Conservation (phyloP, 306 rosid species). For the Cotoneaster glaucophyllus region DNA sequence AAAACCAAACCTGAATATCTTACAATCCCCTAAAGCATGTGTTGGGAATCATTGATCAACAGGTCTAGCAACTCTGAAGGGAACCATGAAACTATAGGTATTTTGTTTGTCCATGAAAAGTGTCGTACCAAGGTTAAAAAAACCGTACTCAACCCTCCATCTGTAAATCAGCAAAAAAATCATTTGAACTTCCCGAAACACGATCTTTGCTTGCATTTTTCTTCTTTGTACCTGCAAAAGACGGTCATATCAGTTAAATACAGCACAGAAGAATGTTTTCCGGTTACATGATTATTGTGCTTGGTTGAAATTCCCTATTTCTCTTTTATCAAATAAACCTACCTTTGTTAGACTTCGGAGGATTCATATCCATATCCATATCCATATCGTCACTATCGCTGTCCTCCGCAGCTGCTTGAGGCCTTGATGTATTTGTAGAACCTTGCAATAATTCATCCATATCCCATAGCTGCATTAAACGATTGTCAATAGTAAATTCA, state of each 20-base stretch:
- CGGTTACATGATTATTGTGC: too few species aligned
- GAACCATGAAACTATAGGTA: background rate
- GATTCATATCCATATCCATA: conserved; percentile 38
- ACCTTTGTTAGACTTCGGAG: conserved; percentile 41
- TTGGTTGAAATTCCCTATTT: background rate
- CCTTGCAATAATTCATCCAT: conserved; percentile 55
- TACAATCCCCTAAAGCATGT: background rate
- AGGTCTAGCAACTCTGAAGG: background rate
- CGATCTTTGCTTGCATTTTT: conserved; percentile 34
- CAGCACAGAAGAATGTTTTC: background rate
- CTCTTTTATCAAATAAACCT: background rate
- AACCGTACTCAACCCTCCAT: background rate
- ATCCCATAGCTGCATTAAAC: conserved; percentile 62
- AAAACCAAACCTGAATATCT: background rate
- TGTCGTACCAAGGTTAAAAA: background rate
- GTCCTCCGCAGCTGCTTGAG: conserved; percentile 22
- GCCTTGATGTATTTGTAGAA: conserved; percentile 23
- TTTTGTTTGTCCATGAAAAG: background rate
- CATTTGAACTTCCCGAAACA: conserved; percentile 9
- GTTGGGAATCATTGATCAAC: background rate
- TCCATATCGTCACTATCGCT: conserved; percentile 58
- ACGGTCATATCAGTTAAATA: background rate
- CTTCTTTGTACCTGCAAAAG: conserved; percentile 44
- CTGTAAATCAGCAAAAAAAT: conserved; percentile 58
- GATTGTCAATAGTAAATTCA: background rate